phyloP scores from a whole-genome alignment of 2,329 filamentous ascomycete species.

The Fusarium sp. region DNA sequence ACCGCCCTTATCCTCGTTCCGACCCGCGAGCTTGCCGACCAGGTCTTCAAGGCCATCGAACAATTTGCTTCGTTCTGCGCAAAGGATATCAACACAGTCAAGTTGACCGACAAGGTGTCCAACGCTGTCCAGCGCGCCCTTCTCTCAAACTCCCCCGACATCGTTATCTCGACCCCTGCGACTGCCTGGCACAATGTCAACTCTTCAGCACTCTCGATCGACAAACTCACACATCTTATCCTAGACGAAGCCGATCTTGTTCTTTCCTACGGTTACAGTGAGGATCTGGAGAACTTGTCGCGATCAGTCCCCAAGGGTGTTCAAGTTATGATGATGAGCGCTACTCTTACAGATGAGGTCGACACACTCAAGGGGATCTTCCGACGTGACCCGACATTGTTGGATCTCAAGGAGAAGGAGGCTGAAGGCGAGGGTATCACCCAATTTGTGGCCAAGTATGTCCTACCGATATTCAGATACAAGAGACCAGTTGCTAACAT shows the following conservation, averaged over 20 bases:
- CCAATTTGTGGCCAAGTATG: slow-evolving; percentile 86
- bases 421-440: slow-evolving; percentile 80
- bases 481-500: slow-evolving; percentile 21
- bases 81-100: slow-evolving; percentile 84
- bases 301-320: slow-evolving; percentile 84
- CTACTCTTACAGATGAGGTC: slow-evolving; percentile 89
- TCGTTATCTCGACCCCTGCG: slow-evolving; percentile 92
- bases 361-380: slow-evolving; percentile 88
- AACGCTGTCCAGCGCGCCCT: slow-evolving; percentile 89
- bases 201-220: slow-evolving; percentile 71
- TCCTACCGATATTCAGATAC: neutral
- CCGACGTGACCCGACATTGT: slow-evolving; percentile 80
- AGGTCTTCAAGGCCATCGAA: slow-evolving; percentile 84
- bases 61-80: slow-evolving; percentile 84
- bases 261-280: slow-evolving; percentile 92
- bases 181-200: slow-evolving; percentile 83
- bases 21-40: slow-evolving; percentile 92
- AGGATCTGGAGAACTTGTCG: slow-evolving; percentile 85
- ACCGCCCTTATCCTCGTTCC: slow-evolving; percentile 91
- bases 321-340: slow-evolving; percentile 93
- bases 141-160: slow-evolving; percentile 85
- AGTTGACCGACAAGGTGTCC: slow-evolving; percentile 90
- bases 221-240: slow-evolving; percentile 80
- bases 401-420: slow-evolving; percentile 87
- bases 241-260: slow-evolving; percentile 96